phyloP scores from a whole-genome alignment of 495 filamentous ascomycete genomes.

The Aspergillus incahuasiensis region DNA sequence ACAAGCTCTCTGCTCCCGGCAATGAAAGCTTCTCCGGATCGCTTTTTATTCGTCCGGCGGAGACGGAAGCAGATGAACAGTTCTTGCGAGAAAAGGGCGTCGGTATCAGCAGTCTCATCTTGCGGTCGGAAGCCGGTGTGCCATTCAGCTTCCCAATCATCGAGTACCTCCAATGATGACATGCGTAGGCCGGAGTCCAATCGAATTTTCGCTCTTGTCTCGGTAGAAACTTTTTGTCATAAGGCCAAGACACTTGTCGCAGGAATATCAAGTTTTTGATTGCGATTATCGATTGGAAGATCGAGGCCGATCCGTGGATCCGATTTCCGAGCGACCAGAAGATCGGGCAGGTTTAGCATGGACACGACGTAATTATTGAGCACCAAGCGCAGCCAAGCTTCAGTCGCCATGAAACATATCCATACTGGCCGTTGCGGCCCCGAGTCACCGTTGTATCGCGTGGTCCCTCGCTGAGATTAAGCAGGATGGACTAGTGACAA shows the following conservation, averaged over 20 bases:
- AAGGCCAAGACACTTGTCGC: neutral
- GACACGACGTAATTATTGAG: neutral
- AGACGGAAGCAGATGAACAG: conserved; percentile 2
- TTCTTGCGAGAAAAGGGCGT: conserved; percentile 11
- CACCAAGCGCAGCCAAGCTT: neutral
- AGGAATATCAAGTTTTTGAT: neutral
- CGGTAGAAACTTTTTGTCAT: too few species aligned
- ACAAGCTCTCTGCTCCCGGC: conserved; percentile 5
- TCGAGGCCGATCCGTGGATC: conserved; percentile 21
- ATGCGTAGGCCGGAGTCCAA: too few species aligned
- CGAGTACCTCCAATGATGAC: conserved; percentile 9
- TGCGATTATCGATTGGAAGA: conserved; percentile 2
- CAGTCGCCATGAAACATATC: neutral
- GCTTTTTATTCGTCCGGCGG: neutral
- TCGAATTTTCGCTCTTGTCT: too few species aligned
- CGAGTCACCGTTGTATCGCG: conserved; percentile 10
- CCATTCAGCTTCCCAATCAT: conserved; percentile 7
- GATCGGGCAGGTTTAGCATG: conserved; percentile 3
- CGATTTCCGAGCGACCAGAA: neutral
- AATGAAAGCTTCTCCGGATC: neutral
- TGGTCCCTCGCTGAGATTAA: neutral
- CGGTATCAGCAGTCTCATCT: conserved; percentile 7
- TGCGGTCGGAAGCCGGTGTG: conserved; percentile 1
- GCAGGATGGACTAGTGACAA: conserved; percentile 14
- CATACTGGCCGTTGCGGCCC: neutral